phyloP scores from a whole-genome alignment of 2,329 filamentous ascomycete genomes.

The Ceratocystiopsis sp. region DNA sequence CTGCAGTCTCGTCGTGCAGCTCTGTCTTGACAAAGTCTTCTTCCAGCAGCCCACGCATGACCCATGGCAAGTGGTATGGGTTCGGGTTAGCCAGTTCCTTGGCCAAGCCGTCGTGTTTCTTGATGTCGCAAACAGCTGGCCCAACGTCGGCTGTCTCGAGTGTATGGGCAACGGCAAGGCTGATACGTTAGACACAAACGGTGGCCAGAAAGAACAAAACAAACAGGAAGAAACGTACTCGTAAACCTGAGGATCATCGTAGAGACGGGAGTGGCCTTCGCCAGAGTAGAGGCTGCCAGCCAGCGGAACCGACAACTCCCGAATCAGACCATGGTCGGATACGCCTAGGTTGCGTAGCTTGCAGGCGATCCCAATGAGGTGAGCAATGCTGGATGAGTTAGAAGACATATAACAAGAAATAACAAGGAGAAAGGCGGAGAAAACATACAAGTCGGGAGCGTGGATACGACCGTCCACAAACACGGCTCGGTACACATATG shows the following conservation, averaged over 20 bases:
- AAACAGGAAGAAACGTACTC: conserved; percentile 28
- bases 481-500: conserved; percentile 87
- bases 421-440: neutral
- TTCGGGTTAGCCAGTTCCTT: conserved; percentile 43
- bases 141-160: conserved; percentile 49
- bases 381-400: conserved; percentile 42
- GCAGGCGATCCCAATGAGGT: conserved; percentile 80
- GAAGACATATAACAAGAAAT: neutral
- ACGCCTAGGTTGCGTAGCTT: conserved; percentile 89
- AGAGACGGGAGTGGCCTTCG: conserved; percentile 84
- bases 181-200: conserved; percentile 3
- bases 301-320: conserved; percentile 73
- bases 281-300: conserved; percentile 84
- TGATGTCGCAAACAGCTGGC: conserved; percentile 29
- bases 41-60: conserved; percentile 82
- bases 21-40: conserved; percentile 80
- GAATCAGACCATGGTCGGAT: conserved; percentile 80
- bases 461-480: conserved; percentile 90
- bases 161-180: conserved; percentile 53
- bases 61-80: conserved; percentile 86
- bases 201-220: conserved; percentile 3
- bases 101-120: conserved; percentile 30
- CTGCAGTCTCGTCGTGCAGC: conserved; percentile 56
- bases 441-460: conserved; percentile 63
- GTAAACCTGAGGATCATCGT: conserved; percentile 79